Conservation (phyloP, 805 yeast genomes). For the Ogataea siamensis region DNA sequence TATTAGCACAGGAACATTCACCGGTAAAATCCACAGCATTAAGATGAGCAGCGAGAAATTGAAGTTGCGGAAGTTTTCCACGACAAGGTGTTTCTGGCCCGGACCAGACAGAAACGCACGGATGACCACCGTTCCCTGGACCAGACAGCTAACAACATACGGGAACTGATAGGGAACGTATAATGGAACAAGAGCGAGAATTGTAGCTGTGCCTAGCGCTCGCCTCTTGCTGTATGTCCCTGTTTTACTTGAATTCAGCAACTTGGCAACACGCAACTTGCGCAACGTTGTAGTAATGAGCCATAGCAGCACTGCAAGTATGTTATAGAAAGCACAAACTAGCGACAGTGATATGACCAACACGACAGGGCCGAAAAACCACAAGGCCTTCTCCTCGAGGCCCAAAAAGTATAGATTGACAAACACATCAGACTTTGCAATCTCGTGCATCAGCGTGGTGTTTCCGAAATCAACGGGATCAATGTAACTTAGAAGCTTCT, state of each 20-base stretch:
- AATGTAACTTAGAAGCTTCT: constrained; percentile 38
- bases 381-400: constrained; percentile 51
- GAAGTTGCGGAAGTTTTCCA: constrained; percentile 49
- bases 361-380: constrained; percentile 60
- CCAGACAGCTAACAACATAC: constrained; percentile 53
- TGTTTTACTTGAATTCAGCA: constrained; percentile 5
- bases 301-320: constrained; percentile 31
- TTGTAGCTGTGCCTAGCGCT: constrained; percentile 35
- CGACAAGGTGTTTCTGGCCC: constrained; percentile 3
- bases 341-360: constrained; percentile 44
- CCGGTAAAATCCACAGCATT: constrained; percentile 76
- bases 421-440: constrained; percentile 36
- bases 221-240: constrained; percentile 22
- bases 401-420: constrained; percentile 68
- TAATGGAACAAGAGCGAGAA: constrained; percentile 48
- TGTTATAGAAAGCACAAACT: constrained; percentile 38
- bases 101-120: constrained; percentile 26
- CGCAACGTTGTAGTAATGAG: constrained; percentile 22
- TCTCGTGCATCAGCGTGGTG: constrained; percentile 41
- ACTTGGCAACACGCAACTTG: constrained; percentile 5
- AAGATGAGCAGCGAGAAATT: constrained; percentile 61
- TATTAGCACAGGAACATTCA: constrained; percentile 71
- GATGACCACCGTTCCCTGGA: constrained; percentile 56
- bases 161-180: constrained; percentile 84
- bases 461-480: constrained; percentile 57